Evolutionary conservation across 1,284 basidiomycete species (phyloP).

Genomic region (Ustilago xerochloae): DNA sequence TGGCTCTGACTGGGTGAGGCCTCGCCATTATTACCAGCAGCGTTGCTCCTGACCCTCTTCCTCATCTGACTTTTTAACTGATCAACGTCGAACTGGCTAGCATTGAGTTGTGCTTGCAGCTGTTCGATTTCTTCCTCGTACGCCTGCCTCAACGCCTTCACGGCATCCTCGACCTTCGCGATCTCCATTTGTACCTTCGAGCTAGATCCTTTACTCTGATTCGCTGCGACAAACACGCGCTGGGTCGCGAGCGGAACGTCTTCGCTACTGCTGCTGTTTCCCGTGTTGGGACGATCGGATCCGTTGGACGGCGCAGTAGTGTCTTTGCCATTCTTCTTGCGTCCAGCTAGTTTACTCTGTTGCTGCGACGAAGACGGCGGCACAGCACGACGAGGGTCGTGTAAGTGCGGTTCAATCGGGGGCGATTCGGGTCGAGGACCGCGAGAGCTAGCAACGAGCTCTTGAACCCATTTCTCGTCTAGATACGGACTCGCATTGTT

Average conservation of each 20-base stretch:
- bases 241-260: conserved; percentile 5
- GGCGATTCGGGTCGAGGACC: conserved; percentile 1
- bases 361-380: too few relatives aligned
- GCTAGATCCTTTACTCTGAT: too few relatives aligned
- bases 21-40: too few relatives aligned
- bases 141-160: conserved; percentile 9
- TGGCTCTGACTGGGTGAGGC: too few relatives aligned
- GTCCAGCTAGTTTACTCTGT: too few relatives aligned
- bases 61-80: too few relatives aligned
- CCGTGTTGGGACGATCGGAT: too few relatives aligned
- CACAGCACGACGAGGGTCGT: background rate
- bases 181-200: background rate
- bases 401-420: background rate
- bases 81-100: too few relatives aligned
- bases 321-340: background rate
- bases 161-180: background rate
- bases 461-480: conserved; percentile 3
- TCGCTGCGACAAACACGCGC: background rate
- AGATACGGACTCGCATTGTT: background rate
- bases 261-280: conserved; percentile 18
- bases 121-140: too few relatives aligned
- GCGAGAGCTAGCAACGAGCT: background rate
- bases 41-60: too few relatives aligned
- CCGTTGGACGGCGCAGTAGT: background rate
- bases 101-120: too few relatives aligned